Evolutionary conservation across 2,329 filamentous ascomycete genomes (phyloP).

Genomic region (Fusarium annulatum): DNA sequence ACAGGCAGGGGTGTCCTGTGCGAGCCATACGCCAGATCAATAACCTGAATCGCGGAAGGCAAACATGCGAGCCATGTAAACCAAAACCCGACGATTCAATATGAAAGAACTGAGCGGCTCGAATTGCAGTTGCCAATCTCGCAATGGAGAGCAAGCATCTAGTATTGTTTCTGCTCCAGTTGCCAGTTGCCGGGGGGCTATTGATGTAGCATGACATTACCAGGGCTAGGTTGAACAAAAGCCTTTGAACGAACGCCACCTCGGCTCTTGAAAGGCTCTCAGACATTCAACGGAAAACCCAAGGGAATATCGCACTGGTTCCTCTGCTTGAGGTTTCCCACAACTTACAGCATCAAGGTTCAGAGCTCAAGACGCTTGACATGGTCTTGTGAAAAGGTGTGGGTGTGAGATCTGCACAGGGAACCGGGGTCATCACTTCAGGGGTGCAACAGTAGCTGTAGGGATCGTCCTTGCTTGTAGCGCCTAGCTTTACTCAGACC

Average conservation of each 20-base stretch:
- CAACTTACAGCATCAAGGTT: constrained; percentile 1
- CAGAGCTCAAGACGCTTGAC: constrained; percentile 10
- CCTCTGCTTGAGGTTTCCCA: constrained; percentile 24
- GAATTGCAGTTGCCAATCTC: constrained; percentile 35
- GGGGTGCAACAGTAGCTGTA: constrained; percentile 37
- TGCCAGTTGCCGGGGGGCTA: constrained; percentile 30
- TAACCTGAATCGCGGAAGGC: constrained; percentile 9
- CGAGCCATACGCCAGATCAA: constrained; percentile 28
- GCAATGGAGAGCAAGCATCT: background rate
- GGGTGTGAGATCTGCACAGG: constrained; percentile 45
- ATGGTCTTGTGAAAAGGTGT: constrained; percentile 26
- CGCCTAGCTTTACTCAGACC: constrained; percentile 18
- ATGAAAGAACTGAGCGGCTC: constrained; percentile 37
- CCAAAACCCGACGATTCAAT: constrained; percentile 22
- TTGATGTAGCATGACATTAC: constrained; percentile 36
- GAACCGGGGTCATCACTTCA: constrained; percentile 38
- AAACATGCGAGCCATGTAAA: constrained; percentile 33
- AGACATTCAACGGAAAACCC: constrained; percentile 28
- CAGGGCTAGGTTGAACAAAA: constrained; percentile 42
- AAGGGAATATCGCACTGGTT: constrained; percentile 38
- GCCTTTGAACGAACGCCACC: constrained; percentile 42
- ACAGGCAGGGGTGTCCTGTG: constrained; percentile 31
- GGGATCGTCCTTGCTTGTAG: constrained; percentile 42
- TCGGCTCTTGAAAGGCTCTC: constrained; percentile 42
- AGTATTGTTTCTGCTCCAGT: constrained; percentile 26